Base-by-base conservation (phyloP, 208 protist genomes). In the Leishmania lainsoni region DNA sequence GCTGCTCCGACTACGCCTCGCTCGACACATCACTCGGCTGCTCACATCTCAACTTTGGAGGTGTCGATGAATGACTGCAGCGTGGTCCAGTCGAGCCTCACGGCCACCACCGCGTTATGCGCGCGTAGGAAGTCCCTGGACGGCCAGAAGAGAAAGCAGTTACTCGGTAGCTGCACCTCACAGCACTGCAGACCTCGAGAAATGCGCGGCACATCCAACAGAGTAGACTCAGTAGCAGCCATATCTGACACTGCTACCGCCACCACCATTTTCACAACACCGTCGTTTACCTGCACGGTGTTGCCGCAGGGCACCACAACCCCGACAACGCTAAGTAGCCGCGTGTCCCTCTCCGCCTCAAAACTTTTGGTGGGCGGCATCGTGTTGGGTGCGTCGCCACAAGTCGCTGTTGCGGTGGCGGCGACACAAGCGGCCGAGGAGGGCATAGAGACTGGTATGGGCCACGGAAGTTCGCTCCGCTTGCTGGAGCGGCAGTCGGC, bases 361-460 rank as follows among this genome's bases (percentile, higher is more conserved):
- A 9, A 26, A 12, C 32, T 71, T 20, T 22, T 20, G 39, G 29
- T 45, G 39, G 20, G 35, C 6, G 17, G 35, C 32, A 71, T 6
- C 39, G 39, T 48, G 8, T 26, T 39, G 6, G 66, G 39, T 39
- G 66, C 39, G 8, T 45, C 66, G 39, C 66, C 66, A 3, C 12
- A 20, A 42, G 29, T 48, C 45, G 68, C 35, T 26, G 42, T 22
- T 29, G 45, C 3, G 68, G 68, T 26, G 17, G 42, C 45, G 32
- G 42, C 35, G 14, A 71, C 59, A 5, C 52, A 22, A 16, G 56
- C 69, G 39, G 0, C 29, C 14, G 16, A 76, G 48, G 81, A 71
- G 16, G 69, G 63, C 52, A 52, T 45, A 4, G 73, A 78, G 32
- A 56, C 75, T 20, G 75, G 71, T 35, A n/a, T 48, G 45, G n/a